Evolutionary conservation across 495 filamentous ascomycete species (phyloP).

Genomic region (Penicillium alfredii): DNA sequence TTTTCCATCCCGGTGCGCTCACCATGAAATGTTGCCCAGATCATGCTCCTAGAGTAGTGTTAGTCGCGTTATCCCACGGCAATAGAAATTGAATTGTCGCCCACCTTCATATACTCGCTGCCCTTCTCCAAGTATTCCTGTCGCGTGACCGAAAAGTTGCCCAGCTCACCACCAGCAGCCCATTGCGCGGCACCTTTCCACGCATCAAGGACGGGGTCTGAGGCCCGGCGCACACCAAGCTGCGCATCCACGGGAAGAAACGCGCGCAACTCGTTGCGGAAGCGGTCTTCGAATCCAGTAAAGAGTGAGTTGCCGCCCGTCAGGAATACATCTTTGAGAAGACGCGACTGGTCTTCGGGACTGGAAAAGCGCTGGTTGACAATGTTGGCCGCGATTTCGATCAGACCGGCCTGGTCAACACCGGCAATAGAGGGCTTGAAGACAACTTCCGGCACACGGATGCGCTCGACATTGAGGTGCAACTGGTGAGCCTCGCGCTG

Average conservation of each 20-base stretch:
- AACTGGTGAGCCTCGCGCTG: conserved; percentile 80
- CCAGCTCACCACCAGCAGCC: conserved; percentile 41
- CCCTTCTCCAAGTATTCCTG: conserved; percentile 83
- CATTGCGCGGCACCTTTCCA: conserved; percentile 91
- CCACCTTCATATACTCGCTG: conserved; percentile 76
- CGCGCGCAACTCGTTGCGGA: conserved; percentile 64
- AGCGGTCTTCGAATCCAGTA: conserved; percentile 75
- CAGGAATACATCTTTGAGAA: conserved; percentile 83
- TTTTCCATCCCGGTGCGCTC: conserved; percentile 3
- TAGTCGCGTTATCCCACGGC: no score
- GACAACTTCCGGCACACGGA: conserved; percentile 90
- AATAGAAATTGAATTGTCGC: no score
- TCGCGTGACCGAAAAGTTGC: conserved; percentile 49
- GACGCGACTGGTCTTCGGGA: conserved; percentile 49
- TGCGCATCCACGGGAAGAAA: conserved; percentile 63
- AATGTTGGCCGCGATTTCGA: conserved; percentile 85
- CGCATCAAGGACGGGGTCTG: conserved; percentile 72
- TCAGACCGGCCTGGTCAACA: conserved; percentile 85
- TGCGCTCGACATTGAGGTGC: conserved; percentile 94
- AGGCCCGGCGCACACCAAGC: conserved; percentile 61
- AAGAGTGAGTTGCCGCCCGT: conserved; percentile 93
- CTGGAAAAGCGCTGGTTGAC: conserved; percentile 67
- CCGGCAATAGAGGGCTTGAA: conserved; percentile 96
- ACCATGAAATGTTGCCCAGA: conserved; percentile 60
- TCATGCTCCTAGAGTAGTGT: conserved; percentile 61